These are phyloP conservation scores for Phytophthora pseudosyringae DNA, from an alignment of 352 stramenopile species.

Conservation along the genomic window DNA sequence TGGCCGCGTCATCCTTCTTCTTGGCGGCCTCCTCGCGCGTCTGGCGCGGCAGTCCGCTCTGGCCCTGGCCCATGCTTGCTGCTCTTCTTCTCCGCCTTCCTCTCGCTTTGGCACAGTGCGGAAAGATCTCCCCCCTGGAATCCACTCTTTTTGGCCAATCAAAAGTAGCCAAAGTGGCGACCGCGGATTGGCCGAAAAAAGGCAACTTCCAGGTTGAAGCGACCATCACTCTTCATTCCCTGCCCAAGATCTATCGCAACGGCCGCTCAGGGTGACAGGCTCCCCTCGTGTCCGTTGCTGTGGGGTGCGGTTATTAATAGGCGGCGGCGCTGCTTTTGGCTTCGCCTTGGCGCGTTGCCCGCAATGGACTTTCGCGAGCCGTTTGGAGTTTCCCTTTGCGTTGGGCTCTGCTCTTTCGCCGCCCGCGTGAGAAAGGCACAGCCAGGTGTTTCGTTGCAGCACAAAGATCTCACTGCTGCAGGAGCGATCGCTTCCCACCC, in stretches of 20 bases:
- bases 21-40: constrained; percentile 83
- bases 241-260: constrained; percentile 21
- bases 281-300: constrained; percentile 32
- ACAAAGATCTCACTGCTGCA: constrained; percentile 1
- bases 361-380: constrained; percentile 26
- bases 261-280: constrained; percentile 11
- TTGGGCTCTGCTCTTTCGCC: constrained; percentile 17
- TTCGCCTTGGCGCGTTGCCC: constrained; percentile 1
- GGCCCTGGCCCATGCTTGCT: constrained; percentile 79
- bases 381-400: constrained; percentile 35
- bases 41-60: constrained; percentile 85
- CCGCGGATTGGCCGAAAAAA: constrained; percentile 24
- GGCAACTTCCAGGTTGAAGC: constrained; percentile 26
- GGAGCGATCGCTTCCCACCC: neutral
- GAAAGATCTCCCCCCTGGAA: constrained; percentile 37
- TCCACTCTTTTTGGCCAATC: constrained; percentile 13
- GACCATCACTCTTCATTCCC: constrained; percentile 25
- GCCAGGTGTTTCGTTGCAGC: neutral
- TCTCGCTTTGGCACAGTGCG: constrained; percentile 10
- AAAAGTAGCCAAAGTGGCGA: neutral
- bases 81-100: constrained; percentile 29
- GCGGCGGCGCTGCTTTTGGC: constrained; percentile 12
- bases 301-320: constrained; percentile 31
- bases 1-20: constrained; percentile 93
- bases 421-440: neutral